phyloP scores from a whole-genome alignment of 257 asterid genomes.

The Pogostemon cablin region DNA sequence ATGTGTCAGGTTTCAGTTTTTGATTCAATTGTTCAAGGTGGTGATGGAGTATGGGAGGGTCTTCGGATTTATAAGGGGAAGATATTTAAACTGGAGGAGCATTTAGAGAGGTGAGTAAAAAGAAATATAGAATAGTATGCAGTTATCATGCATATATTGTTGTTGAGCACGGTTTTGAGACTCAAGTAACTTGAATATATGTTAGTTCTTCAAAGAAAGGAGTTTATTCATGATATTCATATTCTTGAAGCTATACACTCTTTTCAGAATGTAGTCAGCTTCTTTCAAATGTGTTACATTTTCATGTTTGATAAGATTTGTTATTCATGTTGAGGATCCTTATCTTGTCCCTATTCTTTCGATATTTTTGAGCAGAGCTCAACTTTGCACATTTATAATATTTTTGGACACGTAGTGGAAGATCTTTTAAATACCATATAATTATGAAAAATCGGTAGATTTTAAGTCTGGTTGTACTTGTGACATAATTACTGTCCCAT shows the following conservation, averaged over 20 bases:
- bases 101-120: conserved; percentile 69
- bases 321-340: not conserved
- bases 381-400: not conserved
- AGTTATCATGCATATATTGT: not conserved
- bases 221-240: not conserved
- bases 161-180: conserved; percentile 10
- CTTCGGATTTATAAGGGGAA: conserved; percentile 77
- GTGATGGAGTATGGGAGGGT: conserved; percentile 97
- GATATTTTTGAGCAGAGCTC: not conserved
- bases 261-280: not conserved
- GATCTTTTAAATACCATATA: not conserved
- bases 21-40: conserved; percentile 95
- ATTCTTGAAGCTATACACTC: conserved; percentile 3
- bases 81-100: conserved; percentile 88
- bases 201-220: not conserved
- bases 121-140: conserved; percentile 13
- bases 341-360: not conserved
- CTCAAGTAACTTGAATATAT: conserved; percentile 1
- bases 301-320: not conserved
- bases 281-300: conserved; percentile 1
- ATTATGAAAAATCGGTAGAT: not conserved
- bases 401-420: not conserved
- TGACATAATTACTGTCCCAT: not conserved
- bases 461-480: not conserved
- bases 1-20: conserved; percentile 75